Percentiles rank a stretch among this genome's conserved stretches.
Evolutionary conservation across 1,139 yeast genomes (phyloP).

Genomic region (Magnusiomyces sp.): DNA sequence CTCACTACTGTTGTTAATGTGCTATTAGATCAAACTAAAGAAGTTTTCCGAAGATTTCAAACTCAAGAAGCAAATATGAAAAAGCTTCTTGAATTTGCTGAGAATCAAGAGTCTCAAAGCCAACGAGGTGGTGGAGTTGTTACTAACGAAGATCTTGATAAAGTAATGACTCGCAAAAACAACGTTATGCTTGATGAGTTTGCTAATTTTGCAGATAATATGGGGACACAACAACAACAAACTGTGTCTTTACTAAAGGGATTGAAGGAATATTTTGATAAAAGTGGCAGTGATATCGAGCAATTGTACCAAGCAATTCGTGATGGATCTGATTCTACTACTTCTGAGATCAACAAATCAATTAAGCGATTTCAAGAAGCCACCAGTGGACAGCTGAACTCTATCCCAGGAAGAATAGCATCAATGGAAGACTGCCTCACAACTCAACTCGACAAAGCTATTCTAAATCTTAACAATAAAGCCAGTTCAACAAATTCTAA

Average conservation of each 20-base stretch:
- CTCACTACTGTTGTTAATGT: constrained; percentile 16
- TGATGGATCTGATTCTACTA: constrained; percentile 4
- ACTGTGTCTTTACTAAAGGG: constrained; percentile 6
- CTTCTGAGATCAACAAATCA: constrained; percentile 8
- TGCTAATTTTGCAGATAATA: constrained; percentile 7
- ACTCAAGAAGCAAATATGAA: constrained; percentile 4
- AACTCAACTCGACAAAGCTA: not conserved
- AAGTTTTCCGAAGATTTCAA: constrained; percentile 3
- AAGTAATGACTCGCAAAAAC: constrained; percentile 4
- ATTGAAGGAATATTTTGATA: constrained; percentile 8
- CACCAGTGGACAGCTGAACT: not conserved
- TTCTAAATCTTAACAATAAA: not conserved
- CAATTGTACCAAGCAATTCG: constrained; percentile 5
- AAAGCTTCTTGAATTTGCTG: constrained; percentile 1
- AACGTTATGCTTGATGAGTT: constrained; percentile 9
- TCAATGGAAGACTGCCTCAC: not conserved
- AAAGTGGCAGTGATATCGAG: constrained; percentile 2
- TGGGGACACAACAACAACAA: constrained; percentile 10
- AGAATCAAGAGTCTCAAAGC: not conserved
- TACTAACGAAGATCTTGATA: constrained; percentile 5
- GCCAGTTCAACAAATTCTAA: not conserved
- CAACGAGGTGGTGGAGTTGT: constrained; percentile 1
- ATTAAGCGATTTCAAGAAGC: constrained; percentile 8
- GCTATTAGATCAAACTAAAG: constrained; percentile 20
- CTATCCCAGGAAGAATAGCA: not conserved